Percentiles rank a stretch among this genome's conserved stretches.
Conservation (phyloP, 1,284 basidiomycete genomes). For the Abortiporus biennis region DNA sequence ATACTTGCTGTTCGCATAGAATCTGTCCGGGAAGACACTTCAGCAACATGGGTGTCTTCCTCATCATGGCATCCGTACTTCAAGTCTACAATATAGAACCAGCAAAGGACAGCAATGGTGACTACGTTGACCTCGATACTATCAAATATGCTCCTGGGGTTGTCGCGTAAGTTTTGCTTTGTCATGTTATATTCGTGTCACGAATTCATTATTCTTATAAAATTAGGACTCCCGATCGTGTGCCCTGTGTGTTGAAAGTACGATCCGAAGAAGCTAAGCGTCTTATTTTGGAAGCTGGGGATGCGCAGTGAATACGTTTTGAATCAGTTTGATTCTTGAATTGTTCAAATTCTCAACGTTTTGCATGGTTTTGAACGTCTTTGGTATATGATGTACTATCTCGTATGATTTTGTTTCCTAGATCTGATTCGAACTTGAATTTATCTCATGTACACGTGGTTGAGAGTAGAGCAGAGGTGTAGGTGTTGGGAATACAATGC, state of each 20-base stretch:
- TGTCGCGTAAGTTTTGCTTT: neutral
- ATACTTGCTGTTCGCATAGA: neutral
- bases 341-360: too few species aligned
- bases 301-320: neutral
- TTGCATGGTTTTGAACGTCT: too few species aligned
- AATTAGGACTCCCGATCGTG: neutral
- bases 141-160: neutral
- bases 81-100: conserved; percentile 4
- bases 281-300: neutral
- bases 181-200: too few species aligned
- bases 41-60: neutral
- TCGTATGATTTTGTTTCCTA: too few species aligned
- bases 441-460: too few species aligned
- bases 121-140: neutral
- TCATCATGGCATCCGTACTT: conserved; percentile 2
- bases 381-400: too few species aligned
- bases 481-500: too few species aligned
- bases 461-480: too few species aligned
- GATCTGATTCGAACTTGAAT: too few species aligned
- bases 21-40: conserved; percentile 5
- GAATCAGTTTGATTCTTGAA: neutral
- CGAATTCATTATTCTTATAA: too few species aligned
- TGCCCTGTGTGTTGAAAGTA: neutral
- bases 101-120: neutral
- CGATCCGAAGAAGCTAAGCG: neutral